A percentile compares a stretch with the other conserved stretches of the same genome.
These are phyloP conservation scores for Ramichloridium luteum DNA, from an alignment of 2,329 filamentous ascomycete genomes.

Conservation along the genomic window DNA sequence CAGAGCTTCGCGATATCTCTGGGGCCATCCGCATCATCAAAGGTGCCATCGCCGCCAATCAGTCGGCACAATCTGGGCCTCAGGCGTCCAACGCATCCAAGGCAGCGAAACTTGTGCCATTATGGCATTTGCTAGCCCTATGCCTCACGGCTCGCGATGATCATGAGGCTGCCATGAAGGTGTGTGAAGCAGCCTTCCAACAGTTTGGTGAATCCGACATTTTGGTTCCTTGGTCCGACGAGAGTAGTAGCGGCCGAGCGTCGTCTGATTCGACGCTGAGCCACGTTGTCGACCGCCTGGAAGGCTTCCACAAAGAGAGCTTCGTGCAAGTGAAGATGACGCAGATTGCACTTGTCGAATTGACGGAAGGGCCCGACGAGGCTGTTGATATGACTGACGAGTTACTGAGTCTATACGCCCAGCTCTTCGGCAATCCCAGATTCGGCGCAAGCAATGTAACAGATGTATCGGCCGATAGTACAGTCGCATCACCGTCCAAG, in stretches of 20 bases:
- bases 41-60: slow-evolving; percentile 50
- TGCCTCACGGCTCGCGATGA: slow-evolving; percentile 79
- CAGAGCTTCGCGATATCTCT: slow-evolving; percentile 70
- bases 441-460: slow-evolving; percentile 5
- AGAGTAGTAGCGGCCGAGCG: slow-evolving; percentile 17
- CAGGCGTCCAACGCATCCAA: slow-evolving; percentile 3
- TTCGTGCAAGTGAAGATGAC: slow-evolving; percentile 96
- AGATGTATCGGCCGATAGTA: slow-evolving; percentile 39
- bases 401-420: slow-evolving; percentile 66
- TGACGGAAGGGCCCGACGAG: slow-evolving; percentile 68
- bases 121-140: slow-evolving; percentile 86
- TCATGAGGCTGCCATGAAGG: slow-evolving; percentile 63
- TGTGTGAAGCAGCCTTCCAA: slow-evolving; percentile 84
- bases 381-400: slow-evolving; percentile 85
- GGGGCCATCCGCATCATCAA: slow-evolving; percentile 75
- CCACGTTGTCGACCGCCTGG: slow-evolving; percentile 65
- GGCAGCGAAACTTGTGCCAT: slow-evolving; percentile 49
- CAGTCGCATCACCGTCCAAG: slow-evolving; percentile 14
- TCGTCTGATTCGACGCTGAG: slow-evolving; percentile 11
- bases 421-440: slow-evolving; percentile 60
- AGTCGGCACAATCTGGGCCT: slow-evolving; percentile 6
- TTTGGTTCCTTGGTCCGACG: slow-evolving; percentile 52
- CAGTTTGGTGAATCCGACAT: slow-evolving; percentile 64
- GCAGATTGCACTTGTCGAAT: slow-evolving; percentile 70
- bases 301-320: slow-evolving; percentile 68